A percentile compares a stretch with the other conserved stretches of the same genome.
These are phyloP conservation scores for Primulina huaijiensis DNA, from an alignment of 257 asterid genomes.

Conservation along the genomic window DNA sequence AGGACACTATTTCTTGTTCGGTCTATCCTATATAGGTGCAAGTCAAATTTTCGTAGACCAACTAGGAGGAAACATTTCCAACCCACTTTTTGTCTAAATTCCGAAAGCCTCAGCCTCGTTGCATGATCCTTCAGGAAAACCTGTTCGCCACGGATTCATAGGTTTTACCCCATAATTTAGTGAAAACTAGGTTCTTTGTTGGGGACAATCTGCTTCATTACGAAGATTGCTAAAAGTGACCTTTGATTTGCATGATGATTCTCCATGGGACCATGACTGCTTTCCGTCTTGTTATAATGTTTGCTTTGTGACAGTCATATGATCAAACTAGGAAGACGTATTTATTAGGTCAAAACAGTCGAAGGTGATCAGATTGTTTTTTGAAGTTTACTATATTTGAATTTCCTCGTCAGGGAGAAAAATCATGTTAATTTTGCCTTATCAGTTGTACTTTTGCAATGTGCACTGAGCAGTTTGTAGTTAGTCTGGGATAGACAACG, in stretches of 20 bases:
- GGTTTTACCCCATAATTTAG: not conserved
- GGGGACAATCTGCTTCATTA: conserved; percentile 3
- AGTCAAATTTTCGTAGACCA: not conserved
- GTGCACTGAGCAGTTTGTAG: conserved; percentile 75
- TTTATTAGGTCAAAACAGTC: not conserved
- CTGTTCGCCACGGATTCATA: not conserved
- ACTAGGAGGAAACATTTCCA: not conserved
- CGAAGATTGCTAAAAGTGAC: conserved; percentile 14
- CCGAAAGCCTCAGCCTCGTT: not conserved
- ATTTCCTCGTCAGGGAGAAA: conserved; percentile 9
- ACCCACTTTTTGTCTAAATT: conserved; percentile 7
- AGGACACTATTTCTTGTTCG: not conserved
- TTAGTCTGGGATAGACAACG: conserved; percentile 65
- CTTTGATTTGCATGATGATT: not conserved
- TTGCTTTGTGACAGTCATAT: conserved; percentile 10
- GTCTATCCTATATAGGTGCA: not conserved
- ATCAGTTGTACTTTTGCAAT: conserved; percentile 49
- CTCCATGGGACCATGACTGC: not conserved
- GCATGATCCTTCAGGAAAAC: conserved; percentile 5
- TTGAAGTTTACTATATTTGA: conserved; percentile 17
- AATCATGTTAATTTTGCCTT: conserved; percentile 20
- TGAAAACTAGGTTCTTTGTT: not conserved
- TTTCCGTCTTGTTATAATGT: not conserved
- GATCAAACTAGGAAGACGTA: conserved; percentile 16
- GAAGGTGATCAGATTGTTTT: conserved; percentile 2